phyloP scores from a whole-genome alignment of 2,329 filamentous ascomycete species.

The Xylariaceae sp. region DNA sequence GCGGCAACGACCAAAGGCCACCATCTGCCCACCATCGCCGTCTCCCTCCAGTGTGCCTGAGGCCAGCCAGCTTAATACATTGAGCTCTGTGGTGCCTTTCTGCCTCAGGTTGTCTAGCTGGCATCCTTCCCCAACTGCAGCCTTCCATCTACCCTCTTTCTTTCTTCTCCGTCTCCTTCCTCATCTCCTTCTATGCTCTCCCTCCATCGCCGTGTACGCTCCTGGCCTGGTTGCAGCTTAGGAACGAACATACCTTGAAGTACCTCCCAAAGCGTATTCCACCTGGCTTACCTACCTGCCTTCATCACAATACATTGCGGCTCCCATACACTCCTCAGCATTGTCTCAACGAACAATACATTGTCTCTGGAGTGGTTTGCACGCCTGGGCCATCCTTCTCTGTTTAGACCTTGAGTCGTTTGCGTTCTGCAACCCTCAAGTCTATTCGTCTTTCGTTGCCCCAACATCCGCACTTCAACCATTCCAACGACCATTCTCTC shows the following conservation, averaged over 20 bases:
- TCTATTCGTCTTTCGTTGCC: background rate
- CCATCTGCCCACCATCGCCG: background rate
- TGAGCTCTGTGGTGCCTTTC: too few relatives aligned
- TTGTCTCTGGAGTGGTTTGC: background rate
- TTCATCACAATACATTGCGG: background rate
- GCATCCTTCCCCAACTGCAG: too few relatives aligned
- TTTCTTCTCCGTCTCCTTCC: background rate
- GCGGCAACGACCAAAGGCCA: background rate
- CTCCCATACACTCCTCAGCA: too few relatives aligned
- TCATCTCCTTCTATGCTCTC: background rate
- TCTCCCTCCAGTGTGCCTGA: background rate
- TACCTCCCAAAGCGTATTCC: too few relatives aligned
- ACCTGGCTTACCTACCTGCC: background rate
- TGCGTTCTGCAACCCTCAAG: background rate
- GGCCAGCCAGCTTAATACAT: too few relatives aligned
- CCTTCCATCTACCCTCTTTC: background rate
- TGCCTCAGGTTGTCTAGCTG: too few relatives aligned
- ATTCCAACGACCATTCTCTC: background rate
- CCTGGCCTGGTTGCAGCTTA: too few relatives aligned
- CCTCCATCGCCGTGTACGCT: background rate
- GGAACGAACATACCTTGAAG: too few relatives aligned
- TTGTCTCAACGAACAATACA: too few relatives aligned
- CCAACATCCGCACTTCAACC: background rate
- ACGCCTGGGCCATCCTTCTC: background rate
- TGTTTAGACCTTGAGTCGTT: background rate